These are phyloP conservation scores for Zanthoxylum bungeanum DNA, from an alignment of 345 rosid species.

Conservation along the genomic window DNA sequence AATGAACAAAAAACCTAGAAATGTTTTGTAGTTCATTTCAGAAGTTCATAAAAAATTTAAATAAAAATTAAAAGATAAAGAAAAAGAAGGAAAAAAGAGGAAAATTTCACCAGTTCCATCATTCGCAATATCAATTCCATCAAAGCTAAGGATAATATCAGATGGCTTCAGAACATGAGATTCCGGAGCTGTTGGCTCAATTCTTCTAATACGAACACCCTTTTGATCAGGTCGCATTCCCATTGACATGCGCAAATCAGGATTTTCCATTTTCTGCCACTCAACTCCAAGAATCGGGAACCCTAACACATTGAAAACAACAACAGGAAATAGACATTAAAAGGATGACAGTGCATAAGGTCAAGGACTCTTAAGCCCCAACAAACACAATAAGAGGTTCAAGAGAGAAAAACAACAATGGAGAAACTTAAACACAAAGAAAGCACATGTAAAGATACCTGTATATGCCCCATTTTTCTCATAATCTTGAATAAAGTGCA, in stretches of 20 bases:
- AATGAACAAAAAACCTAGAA: neutral
- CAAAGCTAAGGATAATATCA: constrained; percentile 85
- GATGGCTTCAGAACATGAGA: constrained; percentile 79
- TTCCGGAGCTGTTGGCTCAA: constrained; percentile 91
- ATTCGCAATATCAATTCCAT: constrained; percentile 79
- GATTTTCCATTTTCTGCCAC: constrained; percentile 99
- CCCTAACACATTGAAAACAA: constrained; percentile 40
- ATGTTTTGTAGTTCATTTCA: neutral
- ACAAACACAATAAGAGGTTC: neutral
- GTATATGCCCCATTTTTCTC: constrained; percentile 87
- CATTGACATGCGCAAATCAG: constrained; percentile 72
- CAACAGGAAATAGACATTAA: neutral
- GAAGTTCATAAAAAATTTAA: neutral
- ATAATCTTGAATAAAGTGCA: constrained; percentile 80
- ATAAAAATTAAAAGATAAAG: neutral
- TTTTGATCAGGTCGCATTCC: constrained; percentile 80
- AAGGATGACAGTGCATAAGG: neutral
- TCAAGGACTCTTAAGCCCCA: neutral
- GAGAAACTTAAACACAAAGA: neutral
- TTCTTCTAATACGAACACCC: constrained; percentile 90
- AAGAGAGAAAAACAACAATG: neutral
- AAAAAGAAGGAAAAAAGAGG: neutral
- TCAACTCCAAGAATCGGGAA: constrained; percentile 92
- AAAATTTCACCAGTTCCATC: constrained; percentile 80
- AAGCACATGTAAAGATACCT: constrained; percentile 34